Evolutionary conservation across 306 rosid genomes (phyloP), one percentile per base, ranked within the genome.

Genomic region (Rubus idaeus): DNA sequence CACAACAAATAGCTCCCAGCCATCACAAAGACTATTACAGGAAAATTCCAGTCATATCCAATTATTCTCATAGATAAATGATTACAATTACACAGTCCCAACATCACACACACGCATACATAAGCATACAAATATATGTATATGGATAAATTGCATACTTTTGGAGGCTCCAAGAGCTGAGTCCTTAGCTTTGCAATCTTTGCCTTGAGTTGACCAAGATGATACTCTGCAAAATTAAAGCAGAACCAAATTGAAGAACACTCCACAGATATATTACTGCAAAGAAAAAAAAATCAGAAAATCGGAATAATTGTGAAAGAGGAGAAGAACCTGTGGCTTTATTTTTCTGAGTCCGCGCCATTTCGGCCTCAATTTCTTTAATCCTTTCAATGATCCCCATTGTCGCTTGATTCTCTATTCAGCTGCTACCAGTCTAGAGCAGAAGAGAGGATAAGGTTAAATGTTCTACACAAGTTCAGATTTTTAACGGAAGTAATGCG

Each of bases 191-290:
- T 96, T 45, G 99, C 99, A 55, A 96, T 96, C 93, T 96, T 96
- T 8, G 99, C 99, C 87, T 96, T 96, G 81, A 96, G 99, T 90
- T 96, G 99, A 79, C 99, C 99, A 68, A 96, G 98, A 88, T 96
- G 99, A 83, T 96, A 96, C 85, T 96, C 99, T 96, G 84, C 82
- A 75, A 49, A 67, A 6, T 40, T 8, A 65, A 39, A 9, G 14
- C 21, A 60, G 23, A 71, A 21, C 40, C 21, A n/a, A 66, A 77
- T 74, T 68, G 45, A 70, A 57, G 3, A 63, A 11, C 37, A 11
- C 37, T 10, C 8, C 51, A 45, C 6, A 23, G 11, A 83, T 18
- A 52, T 9, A 52, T 13, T 47, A 44, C 65, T 10, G 11, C 4
- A 46, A 47, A 55, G 17, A 47, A 58, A 58, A 12, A 40, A 42